Conservation (phyloP, 2,329 filamentous ascomycete genomes). For the Fusarium sp. region DNA sequence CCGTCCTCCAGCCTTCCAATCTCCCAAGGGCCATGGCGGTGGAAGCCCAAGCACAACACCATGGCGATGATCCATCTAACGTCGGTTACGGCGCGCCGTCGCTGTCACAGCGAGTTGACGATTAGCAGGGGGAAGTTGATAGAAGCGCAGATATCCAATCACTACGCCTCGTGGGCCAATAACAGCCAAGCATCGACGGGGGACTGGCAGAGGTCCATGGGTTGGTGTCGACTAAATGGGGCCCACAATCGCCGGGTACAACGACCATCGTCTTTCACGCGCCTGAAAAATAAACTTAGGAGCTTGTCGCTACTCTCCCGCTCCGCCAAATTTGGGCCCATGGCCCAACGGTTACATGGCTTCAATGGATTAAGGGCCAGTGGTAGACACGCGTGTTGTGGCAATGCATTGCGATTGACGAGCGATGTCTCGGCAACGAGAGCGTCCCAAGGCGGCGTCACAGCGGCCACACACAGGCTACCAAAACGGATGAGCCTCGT, state of each 20-base stretch:
- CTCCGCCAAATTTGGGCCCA: background rate
- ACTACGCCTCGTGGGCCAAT: conserved; percentile 31
- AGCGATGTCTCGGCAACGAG: conserved; percentile 17
- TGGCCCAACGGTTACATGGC: background rate
- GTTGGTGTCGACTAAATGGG: background rate
- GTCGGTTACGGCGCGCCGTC: background rate
- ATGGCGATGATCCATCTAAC: conserved; percentile 5
- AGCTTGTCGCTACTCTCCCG: background rate
- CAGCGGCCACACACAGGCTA: background rate
- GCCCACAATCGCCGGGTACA: background rate
- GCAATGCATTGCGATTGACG: conserved; percentile 38
- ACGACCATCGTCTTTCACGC: conserved; percentile 8
- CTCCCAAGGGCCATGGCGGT: background rate
- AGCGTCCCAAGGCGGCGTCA: conserved; percentile 5
- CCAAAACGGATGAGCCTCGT: background rate
- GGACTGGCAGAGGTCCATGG: background rate
- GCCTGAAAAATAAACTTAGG: background rate
- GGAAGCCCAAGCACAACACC: background rate
- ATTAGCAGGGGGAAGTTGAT: conserved; percentile 7
- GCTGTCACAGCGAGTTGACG: conserved; percentile 12
- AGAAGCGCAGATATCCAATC: conserved; percentile 34
- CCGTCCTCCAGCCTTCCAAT: background rate
- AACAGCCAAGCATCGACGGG: conserved; percentile 11
- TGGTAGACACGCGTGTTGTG: conserved; percentile 31
- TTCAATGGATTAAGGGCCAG: conserved; percentile 24